Base-by-base conservation (phyloP, 805 yeast genomes). In the Tetrapisispora fleetii region DNA sequence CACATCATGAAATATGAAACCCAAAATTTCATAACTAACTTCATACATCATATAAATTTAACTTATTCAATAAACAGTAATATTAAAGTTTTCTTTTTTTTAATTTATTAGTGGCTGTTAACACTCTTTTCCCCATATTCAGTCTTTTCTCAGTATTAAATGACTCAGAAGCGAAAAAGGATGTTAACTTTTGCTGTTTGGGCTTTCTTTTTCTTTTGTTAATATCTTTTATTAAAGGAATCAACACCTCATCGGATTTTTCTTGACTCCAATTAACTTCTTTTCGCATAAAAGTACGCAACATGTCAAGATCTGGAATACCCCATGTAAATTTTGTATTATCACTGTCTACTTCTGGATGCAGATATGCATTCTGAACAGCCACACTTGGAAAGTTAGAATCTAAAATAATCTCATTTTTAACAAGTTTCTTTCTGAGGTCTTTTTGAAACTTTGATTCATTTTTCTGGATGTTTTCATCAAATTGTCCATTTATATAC, bases 271-370 rank as follows among this genome's bases (percentile, higher is more conserved):
- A 95, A 2, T 90, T 89, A 9, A 89, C 80, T 41, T 79, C 79
- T 42, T 67, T 71, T 75, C 76, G 77, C 63, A 93, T 69, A 55
- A 77, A 90, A 0, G 78, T 71, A 30, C 97, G 68, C 45, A 93
- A 69, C 54, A 79, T 80, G 56, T 89, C 97, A 50, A 90, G 66
- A 61, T 86, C 88, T 0, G 97, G 96, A 2, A 72, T 67, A 0
- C 97, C 98, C 99, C 99, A 93, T 43, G 76, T 76, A 66, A 93
- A 90, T 48, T 76, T 74, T 0, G 90, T 84, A 42, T 70, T 69
- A 61, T 90, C 96, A 37, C 73, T 73, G 62, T 93, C 98, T 3
- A 93, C 96, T 33, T 82, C 87, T 0, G 99, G 96, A 11, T 71
- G 60, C 19, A 73, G 52, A 63, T 93, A 93, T 0, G 97, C 96